Evolutionary conservation across 768 basidiomycete species (phyloP), one percentile per base, ranked within the genome.

Genomic region (Coprinopsis strossmayeri): DNA sequence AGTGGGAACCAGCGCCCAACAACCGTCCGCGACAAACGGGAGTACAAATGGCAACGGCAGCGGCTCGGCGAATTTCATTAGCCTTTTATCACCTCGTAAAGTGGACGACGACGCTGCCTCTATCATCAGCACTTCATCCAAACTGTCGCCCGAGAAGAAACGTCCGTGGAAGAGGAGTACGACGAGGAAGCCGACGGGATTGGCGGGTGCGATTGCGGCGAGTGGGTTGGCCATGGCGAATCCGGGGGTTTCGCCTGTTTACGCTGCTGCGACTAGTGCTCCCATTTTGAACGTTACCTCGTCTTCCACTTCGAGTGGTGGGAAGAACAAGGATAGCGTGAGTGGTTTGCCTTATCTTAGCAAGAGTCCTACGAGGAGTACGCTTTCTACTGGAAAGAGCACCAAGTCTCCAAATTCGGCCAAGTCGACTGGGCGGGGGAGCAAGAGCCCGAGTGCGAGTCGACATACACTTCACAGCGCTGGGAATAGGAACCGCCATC

Each of bases 161-260:
- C 62, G 69, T 2, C 66, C 71, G 5, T 77, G 76, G 74, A 60
- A 65, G 28, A 64, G 71, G 34, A 63, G 70, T 1, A 66, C 62
- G 40, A 63, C 65, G 28, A 65, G 69, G 30, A 79, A 78, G 57
- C 74, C 79, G 1, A 73, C 77, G 0, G 78, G 79, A 20, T 71
- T 86, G n/a, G 84, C 85, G 3, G 72, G 74, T 45, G 84, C 83
- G 1, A 71, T 85, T 43, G 82, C 84, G 1, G 78, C 81, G 2
- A 79, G 80, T 15, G 80, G 83, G 15, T 65, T 83, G 25, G 76
- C 81, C 39, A 84, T 87, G 76, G 78, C 79, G 10, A 78, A 80
- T 53, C 68, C 79, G 0, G 69, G 69, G 1, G 61, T 80, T 47
- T 70, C 71, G 1, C 64, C 75, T 3, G 74, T 76, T 17, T 75